Base-by-base conservation (phyloP, 2,329 filamentous ascomycete genomes). In the Beauveria sp. region DNA sequence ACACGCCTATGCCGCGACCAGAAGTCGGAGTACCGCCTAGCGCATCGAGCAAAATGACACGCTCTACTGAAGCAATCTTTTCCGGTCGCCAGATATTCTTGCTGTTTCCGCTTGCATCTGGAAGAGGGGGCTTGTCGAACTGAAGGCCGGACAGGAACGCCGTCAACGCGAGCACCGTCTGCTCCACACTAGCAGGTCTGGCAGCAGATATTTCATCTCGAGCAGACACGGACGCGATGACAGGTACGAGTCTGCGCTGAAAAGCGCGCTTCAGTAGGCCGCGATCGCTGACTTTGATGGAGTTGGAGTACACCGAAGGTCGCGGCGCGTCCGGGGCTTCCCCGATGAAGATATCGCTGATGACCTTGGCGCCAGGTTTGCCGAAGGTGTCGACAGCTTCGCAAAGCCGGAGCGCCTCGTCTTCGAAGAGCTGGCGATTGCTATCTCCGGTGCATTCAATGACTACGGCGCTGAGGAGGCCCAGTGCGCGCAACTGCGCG, bases 11-110 rank as follows among this genome's bases (percentile, higher is more conserved):
- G 16, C 58, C 58, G 26, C 70, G 71, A 5, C 71, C 72, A 67
- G 81, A 71, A 62, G 90, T 80, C 0, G 94, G 94, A 51, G 92
- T 91, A 0, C 92, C 93, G 3, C 94, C 94, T 0, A 92, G 76
- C 0, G 90, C 87, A 71, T 99, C 94, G 7, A 99, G 80, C 30
- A 99, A 78, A 64, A 99, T 96, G 47, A 99, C 80, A 41, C 93
- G 84, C 70, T 97, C 93, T 6, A 99, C 76, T 0, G 83, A 82
- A 1, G 87, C 82, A 63, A 84, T 74, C 34, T 81, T 80, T 74
- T 63, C 75, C 16, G 44, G 62, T 52, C 34, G 58, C 40, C 9
- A 53, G 16, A 26, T 63, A 34, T n/a, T 51, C 8, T 7, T 62
- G 43, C 14, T 37, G 24, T 16, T 41, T 5, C 28, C 50, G 22